A percentile compares a stretch with the other conserved stretches of the same genome.
Evolutionary conservation across 2,329 filamentous ascomycete species (phyloP).

Genomic region (Trichophaea hybrida): DNA sequence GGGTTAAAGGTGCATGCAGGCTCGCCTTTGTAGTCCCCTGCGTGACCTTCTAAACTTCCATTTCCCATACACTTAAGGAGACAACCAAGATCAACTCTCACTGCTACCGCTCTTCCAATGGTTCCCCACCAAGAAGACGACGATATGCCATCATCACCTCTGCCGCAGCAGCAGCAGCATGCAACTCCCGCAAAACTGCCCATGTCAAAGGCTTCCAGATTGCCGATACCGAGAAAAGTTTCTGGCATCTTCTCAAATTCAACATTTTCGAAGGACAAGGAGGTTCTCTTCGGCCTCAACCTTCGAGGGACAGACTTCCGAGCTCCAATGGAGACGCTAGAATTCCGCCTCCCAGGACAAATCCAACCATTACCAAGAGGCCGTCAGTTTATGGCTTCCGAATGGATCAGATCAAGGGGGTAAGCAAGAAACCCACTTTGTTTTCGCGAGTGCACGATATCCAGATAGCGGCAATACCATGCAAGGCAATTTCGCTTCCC

Average conservation of each 20-base stretch:
- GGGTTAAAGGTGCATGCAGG: not conserved
- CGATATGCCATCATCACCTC: not conserved
- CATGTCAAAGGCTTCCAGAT: slow-evolving; percentile 12
- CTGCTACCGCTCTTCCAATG: not conserved
- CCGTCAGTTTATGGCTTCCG: slow-evolving; percentile 8
- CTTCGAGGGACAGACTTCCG: slow-evolving; percentile 6
- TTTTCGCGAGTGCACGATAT: not conserved
- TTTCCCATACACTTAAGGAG: not conserved
- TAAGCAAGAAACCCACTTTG: not conserved
- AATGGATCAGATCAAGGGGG: not conserved
- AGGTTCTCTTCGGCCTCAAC: slow-evolving; percentile 10
- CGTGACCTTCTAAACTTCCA: not conserved
- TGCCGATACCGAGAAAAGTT: slow-evolving; percentile 16
- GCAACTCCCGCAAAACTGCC: not conserved
- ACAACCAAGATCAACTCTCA: not conserved
- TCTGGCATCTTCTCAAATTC: slow-evolving; percentile 7
- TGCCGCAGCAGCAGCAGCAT: not conserved
- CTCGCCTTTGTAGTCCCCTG: not conserved
- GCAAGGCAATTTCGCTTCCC: not conserved
- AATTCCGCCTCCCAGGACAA: not conserved
- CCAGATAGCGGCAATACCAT: not conserved
- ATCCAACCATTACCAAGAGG: slow-evolving; percentile 14
- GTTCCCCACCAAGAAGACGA: not conserved
- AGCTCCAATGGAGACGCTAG: not conserved
- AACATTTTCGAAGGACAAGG: slow-evolving; percentile 2